Conservation (phyloP, 257 asterid genomes). For the Fraxinus americana region DNA sequence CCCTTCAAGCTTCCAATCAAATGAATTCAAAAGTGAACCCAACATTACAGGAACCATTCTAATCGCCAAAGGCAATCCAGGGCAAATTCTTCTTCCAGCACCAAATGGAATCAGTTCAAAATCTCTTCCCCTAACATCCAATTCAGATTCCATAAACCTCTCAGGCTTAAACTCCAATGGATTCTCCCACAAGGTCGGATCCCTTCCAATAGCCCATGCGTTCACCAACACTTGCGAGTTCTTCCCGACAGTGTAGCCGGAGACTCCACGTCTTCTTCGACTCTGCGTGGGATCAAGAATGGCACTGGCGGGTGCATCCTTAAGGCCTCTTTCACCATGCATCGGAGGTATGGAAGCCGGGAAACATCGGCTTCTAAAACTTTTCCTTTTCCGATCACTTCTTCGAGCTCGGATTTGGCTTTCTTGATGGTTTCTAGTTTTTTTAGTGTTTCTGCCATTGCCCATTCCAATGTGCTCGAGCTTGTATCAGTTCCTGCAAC, state of each 20-base stretch:
- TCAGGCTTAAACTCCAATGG: constrained; percentile 69
- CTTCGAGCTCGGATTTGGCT: constrained; percentile 59
- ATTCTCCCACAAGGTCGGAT: constrained; percentile 50
- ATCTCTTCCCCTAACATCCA: constrained; percentile 60
- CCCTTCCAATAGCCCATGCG: constrained; percentile 71
- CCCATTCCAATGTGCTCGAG: constrained; percentile 77
- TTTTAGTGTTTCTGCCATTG: constrained; percentile 67
- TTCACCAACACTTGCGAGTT: constrained; percentile 58
- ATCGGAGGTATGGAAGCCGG: no score
- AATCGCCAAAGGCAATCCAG: constrained; percentile 59
- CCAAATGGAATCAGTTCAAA: constrained; percentile 80
- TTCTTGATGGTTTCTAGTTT: constrained; percentile 52
- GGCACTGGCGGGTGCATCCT: constrained; percentile 78
- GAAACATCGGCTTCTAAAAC: constrained; percentile 46
- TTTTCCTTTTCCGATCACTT: constrained; percentile 54
- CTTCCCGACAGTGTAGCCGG: constrained; percentile 53
- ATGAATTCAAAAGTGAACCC: constrained; percentile 63
- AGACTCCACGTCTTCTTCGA: constrained; percentile 46
- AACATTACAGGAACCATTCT: constrained; percentile 57
- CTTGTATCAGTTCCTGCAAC: constrained; percentile 68
- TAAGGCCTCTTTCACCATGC: constrained; percentile 62
- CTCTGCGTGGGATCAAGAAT: constrained; percentile 60
- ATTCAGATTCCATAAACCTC: constrained; percentile 47
- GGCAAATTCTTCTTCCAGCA: constrained; percentile 77
- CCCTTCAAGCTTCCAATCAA: constrained; percentile 61